Conservation (phyloP, 2,329 filamentous ascomycete genomes). For the Lachnellula willkommii region DNA sequence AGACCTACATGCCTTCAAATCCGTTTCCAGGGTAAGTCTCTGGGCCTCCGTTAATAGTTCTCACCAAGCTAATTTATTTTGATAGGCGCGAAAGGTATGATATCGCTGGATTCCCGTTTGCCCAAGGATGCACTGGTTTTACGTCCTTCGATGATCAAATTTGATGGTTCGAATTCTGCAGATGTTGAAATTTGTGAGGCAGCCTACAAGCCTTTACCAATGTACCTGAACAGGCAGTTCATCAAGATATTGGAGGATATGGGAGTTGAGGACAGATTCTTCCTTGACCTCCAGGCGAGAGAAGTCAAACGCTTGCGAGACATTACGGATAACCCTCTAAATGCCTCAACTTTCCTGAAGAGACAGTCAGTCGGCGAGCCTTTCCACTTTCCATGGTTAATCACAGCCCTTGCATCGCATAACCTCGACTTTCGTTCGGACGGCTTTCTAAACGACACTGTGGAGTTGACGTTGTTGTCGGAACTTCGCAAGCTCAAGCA, state of each 20-base stretch:
- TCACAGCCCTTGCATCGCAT: slow-evolving; percentile 53
- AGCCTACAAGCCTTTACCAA: slow-evolving; percentile 59
- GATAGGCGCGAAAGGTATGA: slow-evolving; percentile 69
- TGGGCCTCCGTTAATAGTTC: too few relatives aligned
- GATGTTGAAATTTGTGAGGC: slow-evolving; percentile 69
- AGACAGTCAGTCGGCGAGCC: slow-evolving; percentile 54
- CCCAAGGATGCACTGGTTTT: slow-evolving; percentile 54
- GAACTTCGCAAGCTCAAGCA: slow-evolving; percentile 73
- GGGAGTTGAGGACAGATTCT: slow-evolving; percentile 51
- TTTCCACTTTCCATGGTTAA: slow-evolving; percentile 56
- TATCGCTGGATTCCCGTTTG: slow-evolving; percentile 61
- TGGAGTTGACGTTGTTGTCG: slow-evolving; percentile 65
- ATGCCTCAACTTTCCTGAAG: slow-evolving; percentile 62
- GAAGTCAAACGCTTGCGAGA: slow-evolving; percentile 55
- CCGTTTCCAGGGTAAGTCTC: slow-evolving; percentile 52
- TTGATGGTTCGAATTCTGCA: slow-evolving; percentile 47
- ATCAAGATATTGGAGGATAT: slow-evolving; percentile 87
- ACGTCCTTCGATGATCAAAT: slow-evolving; percentile 76
- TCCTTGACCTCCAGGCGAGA: slow-evolving; percentile 58
- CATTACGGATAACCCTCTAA: slow-evolving; percentile 52
- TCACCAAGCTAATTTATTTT: too few relatives aligned
- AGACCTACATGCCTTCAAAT: slow-evolving; percentile 69
- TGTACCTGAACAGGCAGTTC: slow-evolving; percentile 71
- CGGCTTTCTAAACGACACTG: slow-evolving; percentile 60
- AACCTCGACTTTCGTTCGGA: slow-evolving; percentile 63